Evolutionary conservation across 2,329 filamentous ascomycete species (phyloP).

Genomic region (Drechslerella dactyloides): DNA sequence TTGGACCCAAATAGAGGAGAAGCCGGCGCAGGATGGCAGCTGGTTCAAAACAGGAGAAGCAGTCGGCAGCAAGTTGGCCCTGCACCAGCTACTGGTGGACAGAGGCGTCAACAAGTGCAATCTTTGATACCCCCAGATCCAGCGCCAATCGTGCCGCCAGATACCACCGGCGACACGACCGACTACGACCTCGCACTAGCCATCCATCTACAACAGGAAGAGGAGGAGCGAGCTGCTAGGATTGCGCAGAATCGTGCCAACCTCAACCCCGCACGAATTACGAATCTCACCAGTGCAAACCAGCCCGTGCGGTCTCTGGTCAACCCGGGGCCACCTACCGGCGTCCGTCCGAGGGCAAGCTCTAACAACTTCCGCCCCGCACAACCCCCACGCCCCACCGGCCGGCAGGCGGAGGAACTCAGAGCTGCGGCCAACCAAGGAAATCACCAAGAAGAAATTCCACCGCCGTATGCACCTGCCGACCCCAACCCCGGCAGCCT

Average conservation of each 20-base stretch:
- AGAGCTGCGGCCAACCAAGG: conserved; percentile 26
- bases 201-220: conserved; percentile 91
- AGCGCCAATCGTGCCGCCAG: conserved; percentile 72
- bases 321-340: conserved; percentile 19
- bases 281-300: conserved; percentile 34
- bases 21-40: conserved; percentile 29
- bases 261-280: conserved; percentile 29
- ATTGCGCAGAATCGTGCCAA: conserved; percentile 39
- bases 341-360: conserved; percentile 27
- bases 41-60: conserved; percentile 51
- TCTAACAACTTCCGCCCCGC: conserved; percentile 25
- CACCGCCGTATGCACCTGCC: conserved; percentile 39
- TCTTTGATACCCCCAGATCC: conserved; percentile 67
- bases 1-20: conserved; percentile 44
- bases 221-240: conserved; percentile 72
- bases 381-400: conserved; percentile 40
- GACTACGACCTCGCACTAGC: conserved; percentile 83
- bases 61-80: conserved; percentile 47
- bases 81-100: conserved; percentile 14
- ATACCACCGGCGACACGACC: conserved; percentile 48
- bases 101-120: conserved; percentile 29
- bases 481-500: conserved; percentile 42
- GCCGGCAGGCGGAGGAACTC: conserved; percentile 37
- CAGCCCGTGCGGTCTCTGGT: conserved; percentile 36
- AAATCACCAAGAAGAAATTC: conserved; percentile 22